Conservation (phyloP, 306 rosid species). For the Cucurbita pepo region DNA sequence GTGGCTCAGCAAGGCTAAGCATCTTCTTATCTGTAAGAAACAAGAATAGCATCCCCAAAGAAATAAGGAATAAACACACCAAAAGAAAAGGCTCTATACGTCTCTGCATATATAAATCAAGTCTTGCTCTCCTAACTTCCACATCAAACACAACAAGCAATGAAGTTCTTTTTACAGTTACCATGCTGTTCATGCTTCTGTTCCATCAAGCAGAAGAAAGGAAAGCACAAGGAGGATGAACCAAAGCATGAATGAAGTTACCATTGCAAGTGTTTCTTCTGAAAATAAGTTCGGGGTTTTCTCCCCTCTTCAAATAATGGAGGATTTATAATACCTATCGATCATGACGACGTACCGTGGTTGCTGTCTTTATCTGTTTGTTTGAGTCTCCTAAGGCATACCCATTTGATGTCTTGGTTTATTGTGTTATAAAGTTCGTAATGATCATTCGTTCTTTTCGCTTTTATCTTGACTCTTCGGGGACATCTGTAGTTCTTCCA, state of each 20-base stretch:
- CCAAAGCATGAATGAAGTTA: conserved; percentile 16
- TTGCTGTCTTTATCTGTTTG: neutral
- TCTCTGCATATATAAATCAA: neutral
- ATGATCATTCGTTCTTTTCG: conserved; percentile 12
- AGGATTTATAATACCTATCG: neutral
- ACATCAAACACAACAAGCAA: conserved; percentile 13
- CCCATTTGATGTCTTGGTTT: conserved; percentile 5
- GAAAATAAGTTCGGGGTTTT: neutral
- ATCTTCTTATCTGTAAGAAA: conserved; percentile 12
- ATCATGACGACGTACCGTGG: neutral
- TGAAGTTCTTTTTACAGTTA: conserved; percentile 34
- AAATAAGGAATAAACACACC: neutral
- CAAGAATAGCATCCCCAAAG: conserved; percentile 10
- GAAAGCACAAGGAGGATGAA: conserved; percentile 32
- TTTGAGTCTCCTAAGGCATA: neutral
- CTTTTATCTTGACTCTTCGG: too few relatives aligned
- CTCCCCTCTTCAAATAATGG: neutral
- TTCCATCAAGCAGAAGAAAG: conserved; percentile 23
- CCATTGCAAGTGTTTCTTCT: neutral
- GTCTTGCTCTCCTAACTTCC: neutral
- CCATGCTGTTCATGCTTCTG: conserved; percentile 51
- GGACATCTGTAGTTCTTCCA: too few relatives aligned
- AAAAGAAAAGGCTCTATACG: neutral
- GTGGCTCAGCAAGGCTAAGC: conserved; percentile 14
- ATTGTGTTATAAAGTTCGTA: conserved; percentile 11